Percentiles rank a stretch among this genome's conserved stretches.
Evolutionary conservation across 2,329 filamentous ascomycete genomes (phyloP).

Genomic region (Phoma sp.): DNA sequence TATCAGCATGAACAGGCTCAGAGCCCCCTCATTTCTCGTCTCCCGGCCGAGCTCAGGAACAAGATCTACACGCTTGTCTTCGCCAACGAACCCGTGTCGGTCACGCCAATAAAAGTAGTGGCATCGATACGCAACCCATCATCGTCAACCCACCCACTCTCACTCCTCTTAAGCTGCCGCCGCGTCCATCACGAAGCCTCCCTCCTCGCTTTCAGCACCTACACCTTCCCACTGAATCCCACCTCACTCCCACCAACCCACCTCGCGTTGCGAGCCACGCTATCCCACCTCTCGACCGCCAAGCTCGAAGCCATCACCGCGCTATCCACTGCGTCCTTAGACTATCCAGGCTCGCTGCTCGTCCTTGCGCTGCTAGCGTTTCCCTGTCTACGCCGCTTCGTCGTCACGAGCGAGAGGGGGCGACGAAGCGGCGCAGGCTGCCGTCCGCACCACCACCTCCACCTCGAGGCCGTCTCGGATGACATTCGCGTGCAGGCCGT

Average conservation of each 20-base stretch:
- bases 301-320: constrained; percentile 2
- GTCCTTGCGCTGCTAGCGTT: constrained; percentile 10
- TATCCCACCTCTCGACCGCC: not conserved
- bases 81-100: not conserved
- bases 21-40: constrained; percentile 5
- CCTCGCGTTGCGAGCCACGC: not conserved
- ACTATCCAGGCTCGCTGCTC: not conserved
- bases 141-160: constrained; percentile 10
- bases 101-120: too few species aligned
- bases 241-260: not conserved
- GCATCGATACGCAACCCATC: not conserved
- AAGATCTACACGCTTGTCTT: constrained; percentile 18
- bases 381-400: constrained; percentile 5
- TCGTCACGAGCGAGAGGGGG: too few species aligned
- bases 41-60: constrained; percentile 18
- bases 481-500: not conserved
- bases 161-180: constrained; percentile 17
- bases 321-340: not conserved
- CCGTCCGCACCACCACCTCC: too few species aligned
- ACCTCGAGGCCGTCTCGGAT: too few species aligned
- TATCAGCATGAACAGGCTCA: not conserved
- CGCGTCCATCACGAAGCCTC: constrained; percentile 12
- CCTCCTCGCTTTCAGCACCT: constrained; percentile 9
- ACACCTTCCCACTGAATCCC: constrained; percentile 5
- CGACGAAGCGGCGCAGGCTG: too few species aligned